Percentiles rank a stretch among this genome's conserved stretches.
phyloP scores from a whole-genome alignment of 106 monocot genomes.

The Platanthera guangdongensis region DNA sequence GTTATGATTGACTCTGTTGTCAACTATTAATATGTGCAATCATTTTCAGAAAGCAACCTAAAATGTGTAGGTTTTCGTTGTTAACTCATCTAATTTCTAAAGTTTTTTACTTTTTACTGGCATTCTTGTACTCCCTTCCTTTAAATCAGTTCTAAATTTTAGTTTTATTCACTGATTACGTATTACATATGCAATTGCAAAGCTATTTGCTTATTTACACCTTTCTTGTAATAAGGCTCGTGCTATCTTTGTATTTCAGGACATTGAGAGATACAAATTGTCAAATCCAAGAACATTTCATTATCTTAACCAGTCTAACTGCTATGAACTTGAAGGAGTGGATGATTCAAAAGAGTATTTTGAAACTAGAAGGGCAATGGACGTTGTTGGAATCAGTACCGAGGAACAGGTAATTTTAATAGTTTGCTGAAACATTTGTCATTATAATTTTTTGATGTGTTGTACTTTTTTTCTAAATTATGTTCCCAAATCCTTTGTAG shows the following conservation, averaged over 20 bases:
- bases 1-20: too few species aligned
- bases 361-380: conserved; percentile 50
- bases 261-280: conserved; percentile 39
- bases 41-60: too few species aligned
- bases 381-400: conserved; percentile 45
- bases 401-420: conserved; percentile 32
- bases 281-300: conserved; percentile 44
- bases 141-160: not conserved
- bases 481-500: conserved; percentile 14
- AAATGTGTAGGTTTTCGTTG: too few species aligned
- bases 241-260: conserved; percentile 18
- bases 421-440: not conserved
- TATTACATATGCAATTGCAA: not conserved
- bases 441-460: not conserved
- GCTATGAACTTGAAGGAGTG: conserved; percentile 37
- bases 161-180: not conserved
- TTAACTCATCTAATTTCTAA: too few species aligned
- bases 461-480: not conserved
- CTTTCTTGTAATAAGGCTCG: not conserved
- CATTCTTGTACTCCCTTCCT: not conserved
- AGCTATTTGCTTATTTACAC: conserved; percentile 4
- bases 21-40: too few species aligned
- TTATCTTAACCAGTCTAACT: conserved; percentile 50
- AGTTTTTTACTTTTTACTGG: not conserved
- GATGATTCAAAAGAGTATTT: conserved; percentile 49